Evolutionary conservation across 805 yeast genomes (phyloP).

Genomic region (Jamesozyma piceae): DNA sequence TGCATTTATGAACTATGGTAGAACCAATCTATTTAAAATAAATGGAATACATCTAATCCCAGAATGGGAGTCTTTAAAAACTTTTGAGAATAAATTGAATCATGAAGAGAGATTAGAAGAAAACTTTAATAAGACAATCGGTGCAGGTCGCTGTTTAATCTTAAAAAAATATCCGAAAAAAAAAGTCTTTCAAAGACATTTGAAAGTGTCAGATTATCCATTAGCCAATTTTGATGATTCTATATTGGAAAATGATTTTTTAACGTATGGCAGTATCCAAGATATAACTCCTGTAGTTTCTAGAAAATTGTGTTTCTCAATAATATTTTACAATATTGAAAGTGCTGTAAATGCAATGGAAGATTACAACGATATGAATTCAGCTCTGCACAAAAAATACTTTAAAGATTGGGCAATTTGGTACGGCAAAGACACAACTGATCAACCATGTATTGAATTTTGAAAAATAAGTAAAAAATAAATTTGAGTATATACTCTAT

Average conservation of each 20-base stretch:
- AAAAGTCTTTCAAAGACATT: not conserved
- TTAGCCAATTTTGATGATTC: conserved; percentile 40
- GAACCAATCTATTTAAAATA: conserved; percentile 45
- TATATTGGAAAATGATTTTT: conserved; percentile 42
- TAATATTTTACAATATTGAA: conserved; percentile 49
- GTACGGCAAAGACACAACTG: conserved; percentile 62
- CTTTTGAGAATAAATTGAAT: not conserved
- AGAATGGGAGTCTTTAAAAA: conserved; percentile 39
- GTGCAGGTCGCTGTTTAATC: conserved; percentile 41
- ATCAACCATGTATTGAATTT: conserved; percentile 36
- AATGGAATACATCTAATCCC: conserved; percentile 47
- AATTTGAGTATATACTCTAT: not conserved
- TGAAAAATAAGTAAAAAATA: conserved; percentile 3
- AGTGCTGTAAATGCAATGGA: conserved; percentile 53
- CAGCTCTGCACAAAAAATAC: conserved; percentile 38
- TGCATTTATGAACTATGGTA: conserved; percentile 42
- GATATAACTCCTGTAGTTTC: conserved; percentile 63
- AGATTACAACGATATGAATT: conserved; percentile 31
- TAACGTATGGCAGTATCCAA: conserved; percentile 46
- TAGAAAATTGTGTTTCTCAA: conserved; percentile 48
- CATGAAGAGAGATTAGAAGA: not conserved
- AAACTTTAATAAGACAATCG: not conserved
- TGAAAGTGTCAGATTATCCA: conserved; percentile 14
- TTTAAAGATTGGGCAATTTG: conserved; percentile 48
- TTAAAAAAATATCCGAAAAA: conserved; percentile 30